A percentile compares a stretch with the other conserved stretches of the same genome.
Conservation (phyloP, 352 stramenopile genomes). For the Globisporangium acanthophoron region DNA sequence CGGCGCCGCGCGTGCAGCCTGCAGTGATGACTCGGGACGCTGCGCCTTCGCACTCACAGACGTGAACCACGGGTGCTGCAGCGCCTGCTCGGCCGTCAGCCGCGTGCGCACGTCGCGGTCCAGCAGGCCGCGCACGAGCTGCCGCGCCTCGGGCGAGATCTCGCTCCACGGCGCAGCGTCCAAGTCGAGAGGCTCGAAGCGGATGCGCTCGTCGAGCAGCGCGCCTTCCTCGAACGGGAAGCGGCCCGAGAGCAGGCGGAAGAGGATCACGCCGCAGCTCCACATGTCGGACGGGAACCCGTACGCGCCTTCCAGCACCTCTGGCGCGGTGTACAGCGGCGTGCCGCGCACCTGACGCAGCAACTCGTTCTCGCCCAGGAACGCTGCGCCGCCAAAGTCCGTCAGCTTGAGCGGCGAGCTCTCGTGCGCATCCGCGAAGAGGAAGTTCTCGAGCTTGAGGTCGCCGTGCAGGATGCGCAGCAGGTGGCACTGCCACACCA, state of each 20-base stretch:
- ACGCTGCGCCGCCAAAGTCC: slow-evolving; percentile 69
- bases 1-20: neutral
- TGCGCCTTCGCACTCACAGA: slow-evolving; percentile 13
- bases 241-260: slow-evolving; percentile 49
- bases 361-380: slow-evolving; percentile 31
- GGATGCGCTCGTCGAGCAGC: slow-evolving; percentile 62
- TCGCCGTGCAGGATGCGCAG: slow-evolving; percentile 68
- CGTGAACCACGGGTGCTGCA: slow-evolving; percentile 67
- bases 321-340: slow-evolving; percentile 67
- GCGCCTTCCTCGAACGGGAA: slow-evolving; percentile 61
- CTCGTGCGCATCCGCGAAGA: slow-evolving; percentile 56
- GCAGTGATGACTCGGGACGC: neutral
- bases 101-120: slow-evolving; percentile 35
- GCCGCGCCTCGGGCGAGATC: slow-evolving; percentile 53
- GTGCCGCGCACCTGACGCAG: slow-evolving; percentile 55
- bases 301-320: slow-evolving; percentile 59
- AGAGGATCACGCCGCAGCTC: slow-evolving; percentile 77
- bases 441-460: slow-evolving; percentile 79
- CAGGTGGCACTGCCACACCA: slow-evolving; percentile 77
- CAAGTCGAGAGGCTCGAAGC: slow-evolving; percentile 51
- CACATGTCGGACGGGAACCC: slow-evolving; percentile 70
- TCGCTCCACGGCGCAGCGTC: slow-evolving; percentile 36
- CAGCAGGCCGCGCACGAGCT: slow-evolving; percentile 42
- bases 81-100: slow-evolving; percentile 49
- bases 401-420: slow-evolving; percentile 71